Evolutionary conservation across 1,139 yeast genomes (phyloP).

Genomic region (Hyphopichia pseudoburtonii): DNA sequence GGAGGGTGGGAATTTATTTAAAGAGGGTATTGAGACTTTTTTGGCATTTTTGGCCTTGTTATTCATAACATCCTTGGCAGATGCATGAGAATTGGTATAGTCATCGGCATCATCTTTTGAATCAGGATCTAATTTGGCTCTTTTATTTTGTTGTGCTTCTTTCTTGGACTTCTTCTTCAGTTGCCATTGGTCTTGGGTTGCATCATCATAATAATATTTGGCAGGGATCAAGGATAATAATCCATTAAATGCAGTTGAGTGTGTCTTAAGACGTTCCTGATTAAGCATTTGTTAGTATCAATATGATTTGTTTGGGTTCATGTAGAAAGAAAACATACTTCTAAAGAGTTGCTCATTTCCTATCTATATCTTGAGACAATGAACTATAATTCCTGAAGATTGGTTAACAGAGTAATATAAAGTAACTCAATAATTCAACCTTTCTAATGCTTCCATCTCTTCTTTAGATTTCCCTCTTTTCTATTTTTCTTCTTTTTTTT

Average conservation of each 20-base stretch:
- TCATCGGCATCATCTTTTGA: conserved; percentile 46
- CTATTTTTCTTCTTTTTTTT: neutral
- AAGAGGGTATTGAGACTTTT: conserved; percentile 56
- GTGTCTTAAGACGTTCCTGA: conserved; percentile 78
- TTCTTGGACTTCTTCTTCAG: conserved; percentile 73
- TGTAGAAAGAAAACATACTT: conserved; percentile 53
- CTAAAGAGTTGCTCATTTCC: conserved; percentile 48
- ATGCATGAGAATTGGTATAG: conserved; percentile 38
- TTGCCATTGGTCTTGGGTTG: conserved; percentile 86
- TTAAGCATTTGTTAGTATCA: conserved; percentile 26
- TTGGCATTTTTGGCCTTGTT: conserved; percentile 57
- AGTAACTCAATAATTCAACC: neutral
- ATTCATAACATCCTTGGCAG: conserved; percentile 68
- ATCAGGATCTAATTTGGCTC: conserved; percentile 76
- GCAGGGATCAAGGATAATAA: conserved; percentile 90
- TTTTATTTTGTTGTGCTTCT: conserved; percentile 60
- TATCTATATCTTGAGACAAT: neutral
- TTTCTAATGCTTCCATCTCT: neutral
- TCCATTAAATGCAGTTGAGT: conserved; percentile 88
- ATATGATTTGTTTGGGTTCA: neutral
- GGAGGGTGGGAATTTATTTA: conserved; percentile 10
- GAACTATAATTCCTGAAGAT: no score
- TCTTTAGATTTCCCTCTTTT: neutral
- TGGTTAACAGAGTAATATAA: no score
- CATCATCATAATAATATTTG: conserved; percentile 81